Base-by-base conservation (phyloP, 108 stramenopile genomes). In the Bacterosira constricta region DNA sequence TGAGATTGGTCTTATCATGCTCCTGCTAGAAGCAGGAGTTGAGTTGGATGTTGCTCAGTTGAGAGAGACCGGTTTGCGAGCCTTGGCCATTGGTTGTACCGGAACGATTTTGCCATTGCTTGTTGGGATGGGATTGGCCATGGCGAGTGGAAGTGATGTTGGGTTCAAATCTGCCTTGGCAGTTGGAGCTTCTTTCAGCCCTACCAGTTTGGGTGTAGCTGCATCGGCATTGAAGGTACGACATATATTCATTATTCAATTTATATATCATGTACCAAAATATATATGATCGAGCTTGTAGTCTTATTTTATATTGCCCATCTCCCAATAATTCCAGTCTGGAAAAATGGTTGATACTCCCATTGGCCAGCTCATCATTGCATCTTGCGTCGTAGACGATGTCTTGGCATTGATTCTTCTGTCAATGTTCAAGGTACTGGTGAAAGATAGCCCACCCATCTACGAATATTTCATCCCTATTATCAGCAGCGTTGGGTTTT, bases 31-130 rank as follows among this genome's bases (percentile, higher is more conserved):
- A 57, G 85, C 83, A 9, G 90, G 90, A 9, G 60, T 87, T 26
- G 83, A 87, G n/a, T 73, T 91, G 42, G 90, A 91, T 78, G 65
- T 87, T 32, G 82, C 69, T n/a, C 62, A 75, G 35, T 53, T 91
- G 10, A 66, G 76, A 36, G 58, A 70, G 17, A 79, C 82, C 20
- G 91, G 88, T 18, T 45, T 38, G 0, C 58, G 82, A 12, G 85
- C 84, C 9, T 41, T 88, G 7, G 38, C 63, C 25, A 82, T 89
- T 23, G 87, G 83, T n/a, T 10, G 85, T 6, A 65, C 82, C 5
- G 90, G 87, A 8, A 81, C 84, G 3, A 76, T 88, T 11, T 25
- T 91, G 1, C 84, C 90, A 15, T 64, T 85, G 4, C 29, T 70
- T 0, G 52, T 86, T n/a, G 88, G 86, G 18, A 70, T 83, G 30